Percentiles rank a stretch among this genome's conserved stretches.
phyloP scores from a whole-genome alignment of 495 filamentous ascomycete species.

The Aspergillus nidulans region DNA sequence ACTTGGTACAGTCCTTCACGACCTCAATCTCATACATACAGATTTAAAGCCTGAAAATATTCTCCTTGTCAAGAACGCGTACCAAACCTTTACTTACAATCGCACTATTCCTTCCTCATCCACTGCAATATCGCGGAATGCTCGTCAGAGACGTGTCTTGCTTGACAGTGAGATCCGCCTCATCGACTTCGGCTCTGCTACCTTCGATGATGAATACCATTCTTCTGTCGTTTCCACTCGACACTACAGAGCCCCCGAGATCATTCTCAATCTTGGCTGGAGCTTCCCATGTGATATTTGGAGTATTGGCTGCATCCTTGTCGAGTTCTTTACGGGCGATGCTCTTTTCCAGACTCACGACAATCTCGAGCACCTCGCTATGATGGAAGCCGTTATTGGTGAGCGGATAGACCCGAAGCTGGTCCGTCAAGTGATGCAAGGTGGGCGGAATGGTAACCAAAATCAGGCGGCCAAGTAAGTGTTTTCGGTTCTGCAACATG shows the following conservation, averaged over 20 bases:
- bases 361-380: conserved; percentile 96
- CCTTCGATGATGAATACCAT: conserved; percentile 97
- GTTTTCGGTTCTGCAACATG: not conserved
- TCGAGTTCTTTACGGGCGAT: conserved; percentile 98
- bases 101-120: conserved; percentile 91
- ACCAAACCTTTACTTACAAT: conserved; percentile 97
- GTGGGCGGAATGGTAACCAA: conserved; percentile 57
- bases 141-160: conserved; percentile 80
- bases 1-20: conserved; percentile 71
- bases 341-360: conserved; percentile 97
- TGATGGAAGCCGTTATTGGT: conserved; percentile 93
- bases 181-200: conserved; percentile 97
- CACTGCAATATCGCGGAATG: conserved; percentile 66
- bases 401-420: conserved; percentile 68
- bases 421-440: conserved; percentile 66
- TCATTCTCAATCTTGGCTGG: conserved; percentile 95
- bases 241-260: conserved; percentile 95
- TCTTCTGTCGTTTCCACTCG: conserved; percentile 94
- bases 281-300: conserved; percentile 97
- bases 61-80: conserved; percentile 79
- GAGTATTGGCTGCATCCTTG: conserved; percentile 98
- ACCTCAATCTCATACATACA: conserved; percentile 96
- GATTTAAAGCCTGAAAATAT: conserved; percentile 99
- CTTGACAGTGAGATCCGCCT: conserved; percentile 94
- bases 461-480: conserved; percentile 82